phyloP scores from a whole-genome alignment of 805 yeast species.

The Hanseniaspora valbyensis region DNA sequence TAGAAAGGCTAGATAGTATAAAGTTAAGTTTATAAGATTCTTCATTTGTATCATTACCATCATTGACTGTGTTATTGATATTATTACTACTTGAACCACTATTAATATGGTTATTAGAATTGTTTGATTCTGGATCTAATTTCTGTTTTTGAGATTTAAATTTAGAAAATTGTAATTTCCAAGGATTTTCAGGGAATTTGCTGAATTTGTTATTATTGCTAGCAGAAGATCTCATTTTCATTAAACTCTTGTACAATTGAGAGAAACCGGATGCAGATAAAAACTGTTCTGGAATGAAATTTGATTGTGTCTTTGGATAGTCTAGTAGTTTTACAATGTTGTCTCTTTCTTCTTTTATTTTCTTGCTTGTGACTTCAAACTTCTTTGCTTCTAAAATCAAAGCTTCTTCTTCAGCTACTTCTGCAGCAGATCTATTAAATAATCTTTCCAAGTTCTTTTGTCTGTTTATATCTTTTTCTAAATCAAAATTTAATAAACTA shows the following conservation, averaged over 20 bases:
- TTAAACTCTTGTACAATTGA: slow-evolving; percentile 68
- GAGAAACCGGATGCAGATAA: slow-evolving; percentile 81
- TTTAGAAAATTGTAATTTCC: slow-evolving; percentile 34
- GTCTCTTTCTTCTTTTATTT: slow-evolving; percentile 72
- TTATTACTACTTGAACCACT: slow-evolving; percentile 9
- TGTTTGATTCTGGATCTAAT: slow-evolving; percentile 2
- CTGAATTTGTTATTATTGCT: slow-evolving; percentile 38
- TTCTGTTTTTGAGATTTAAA: slow-evolving; percentile 25
- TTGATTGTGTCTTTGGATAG: slow-evolving; percentile 58
- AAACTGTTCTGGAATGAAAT: slow-evolving; percentile 65
- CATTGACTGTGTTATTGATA: slow-evolving; percentile 19
- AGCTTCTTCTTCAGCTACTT: slow-evolving; percentile 95
- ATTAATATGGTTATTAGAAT: neutral
- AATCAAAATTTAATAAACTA: slow-evolving; percentile 57
- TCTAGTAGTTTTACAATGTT: slow-evolving; percentile 68
- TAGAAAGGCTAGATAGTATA: neutral
- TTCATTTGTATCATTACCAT: slow-evolving; percentile 18
- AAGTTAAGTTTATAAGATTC: slow-evolving; percentile 23
- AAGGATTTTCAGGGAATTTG: slow-evolving; percentile 35
- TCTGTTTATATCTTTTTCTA: slow-evolving; percentile 62
- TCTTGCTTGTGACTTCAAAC: slow-evolving; percentile 84
- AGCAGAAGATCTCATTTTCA: slow-evolving; percentile 44
- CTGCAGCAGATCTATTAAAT: slow-evolving; percentile 81
- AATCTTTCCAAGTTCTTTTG: slow-evolving; percentile 69
- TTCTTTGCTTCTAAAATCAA: slow-evolving; percentile 84